These are phyloP conservation scores for Cryphonectria naterciae DNA, from an alignment of 2,329 filamentous ascomycete species.

Conservation along the genomic window DNA sequence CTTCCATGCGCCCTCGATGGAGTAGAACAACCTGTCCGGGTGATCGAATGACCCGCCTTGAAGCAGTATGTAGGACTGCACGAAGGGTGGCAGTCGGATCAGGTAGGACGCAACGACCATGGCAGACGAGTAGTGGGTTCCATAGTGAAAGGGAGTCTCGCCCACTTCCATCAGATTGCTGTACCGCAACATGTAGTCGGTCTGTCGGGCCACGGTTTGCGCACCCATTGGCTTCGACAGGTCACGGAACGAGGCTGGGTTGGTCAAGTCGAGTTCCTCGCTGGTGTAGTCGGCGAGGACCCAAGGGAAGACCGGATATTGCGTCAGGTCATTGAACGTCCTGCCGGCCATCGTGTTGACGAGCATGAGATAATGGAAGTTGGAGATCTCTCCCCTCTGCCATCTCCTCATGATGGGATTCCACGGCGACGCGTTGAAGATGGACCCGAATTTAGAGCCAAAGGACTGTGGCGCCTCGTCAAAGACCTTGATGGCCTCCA, in stretches of 20 bases:
- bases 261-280: constrained; percentile 82
- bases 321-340: constrained; percentile 97
- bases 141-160: constrained; percentile 93
- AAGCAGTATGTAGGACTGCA: constrained; percentile 90
- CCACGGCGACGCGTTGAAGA: constrained; percentile 82
- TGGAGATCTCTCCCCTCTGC: constrained; percentile 93
- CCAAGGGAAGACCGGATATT: constrained; percentile 98
- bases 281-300: constrained; percentile 95
- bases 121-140: constrained; percentile 97
- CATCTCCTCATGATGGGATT: constrained; percentile 87
- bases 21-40: constrained; percentile 93
- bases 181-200: constrained; percentile 83
- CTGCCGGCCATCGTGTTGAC: constrained; percentile 96
- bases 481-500: constrained; percentile 77
- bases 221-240: constrained; percentile 96
- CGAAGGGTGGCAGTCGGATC: constrained; percentile 92
- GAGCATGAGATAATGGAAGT: constrained; percentile 98
- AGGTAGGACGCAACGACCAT: constrained; percentile 99
- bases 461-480: constrained; percentile 67
- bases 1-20: constrained; percentile 86
- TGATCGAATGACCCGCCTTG: constrained; percentile 98
- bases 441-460: constrained; percentile 86
- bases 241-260: constrained; percentile 86
- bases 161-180: constrained; percentile 89
- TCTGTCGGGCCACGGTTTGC: constrained; percentile 75